A percentile compares a stretch with the other conserved stretches of the same genome.
Conservation (phyloP, 768 basidiomycete species). For the Polyporus arcularius region DNA sequence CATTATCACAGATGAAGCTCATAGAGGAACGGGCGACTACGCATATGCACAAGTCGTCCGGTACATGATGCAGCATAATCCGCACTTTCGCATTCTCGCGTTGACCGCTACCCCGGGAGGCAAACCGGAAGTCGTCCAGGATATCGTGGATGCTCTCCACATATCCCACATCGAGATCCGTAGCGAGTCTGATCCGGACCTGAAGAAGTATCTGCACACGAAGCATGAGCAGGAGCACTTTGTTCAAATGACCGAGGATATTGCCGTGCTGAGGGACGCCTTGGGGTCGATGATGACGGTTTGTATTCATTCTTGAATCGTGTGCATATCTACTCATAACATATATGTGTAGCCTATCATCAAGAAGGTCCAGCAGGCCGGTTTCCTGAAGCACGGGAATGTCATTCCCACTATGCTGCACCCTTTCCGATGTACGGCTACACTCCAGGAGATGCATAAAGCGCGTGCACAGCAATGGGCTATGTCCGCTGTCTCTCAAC, state of each 20-base stretch:
- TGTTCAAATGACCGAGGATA: constrained; percentile 69
- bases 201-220: constrained; percentile 82
- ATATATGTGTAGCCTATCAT: constrained; percentile 35
- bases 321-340: neutral
- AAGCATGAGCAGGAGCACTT: constrained; percentile 86
- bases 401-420: constrained; percentile 67
- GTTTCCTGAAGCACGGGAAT: constrained; percentile 45
- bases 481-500: constrained; percentile 48
- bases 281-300: constrained; percentile 78
- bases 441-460: constrained; percentile 38
- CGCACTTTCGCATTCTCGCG: constrained; percentile 89
- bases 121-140: constrained; percentile 84
- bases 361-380: constrained; percentile 36
- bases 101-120: constrained; percentile 94
- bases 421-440: constrained; percentile 56
- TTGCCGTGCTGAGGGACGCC: constrained; percentile 64
- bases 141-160: constrained; percentile 88
- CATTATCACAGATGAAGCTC: constrained; percentile 82
- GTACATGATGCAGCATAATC: constrained; percentile 91
- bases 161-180: constrained; percentile 95
- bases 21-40: constrained; percentile 91
- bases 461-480: constrained; percentile 47
- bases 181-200: constrained; percentile 86
- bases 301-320: constrained; percentile 23
- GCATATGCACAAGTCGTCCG: constrained; percentile 89